phyloP scores from a whole-genome alignment of 108 stramenopile genomes.

The Parietichytrium sp. region DNA sequence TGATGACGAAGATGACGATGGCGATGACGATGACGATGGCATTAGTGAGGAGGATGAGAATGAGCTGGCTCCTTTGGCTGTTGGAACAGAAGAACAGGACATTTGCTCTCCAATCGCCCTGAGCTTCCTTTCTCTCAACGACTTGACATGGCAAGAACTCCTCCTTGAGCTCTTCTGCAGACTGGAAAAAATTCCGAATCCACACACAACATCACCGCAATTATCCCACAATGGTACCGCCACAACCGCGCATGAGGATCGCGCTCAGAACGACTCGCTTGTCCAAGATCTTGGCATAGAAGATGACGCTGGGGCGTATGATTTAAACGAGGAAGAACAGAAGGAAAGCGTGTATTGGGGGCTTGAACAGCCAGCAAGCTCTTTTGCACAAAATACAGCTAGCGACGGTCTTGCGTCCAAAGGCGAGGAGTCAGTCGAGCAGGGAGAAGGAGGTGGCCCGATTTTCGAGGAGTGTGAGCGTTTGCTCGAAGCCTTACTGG shows the following conservation, averaged over 20 bases:
- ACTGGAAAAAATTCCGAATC: not conserved
- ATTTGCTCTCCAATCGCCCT: too few species aligned
- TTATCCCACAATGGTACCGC: too few species aligned
- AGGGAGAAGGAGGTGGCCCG: not conserved
- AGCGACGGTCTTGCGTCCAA: not conserved
- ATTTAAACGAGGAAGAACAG: slow-evolving; percentile 11
- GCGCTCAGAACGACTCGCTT: not conserved
- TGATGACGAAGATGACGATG: too few species aligned
- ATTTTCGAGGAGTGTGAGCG: slow-evolving; percentile 24
- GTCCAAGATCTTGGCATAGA: too few species aligned
- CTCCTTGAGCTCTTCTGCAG: slow-evolving; percentile 12
- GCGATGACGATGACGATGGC: too few species aligned
- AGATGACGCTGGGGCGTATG: not conserved
- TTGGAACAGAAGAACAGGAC: too few species aligned
- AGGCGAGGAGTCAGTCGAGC: not conserved
- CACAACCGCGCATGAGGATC: not conserved
- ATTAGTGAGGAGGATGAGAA: too few species aligned
- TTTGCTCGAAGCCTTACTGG: not conserved
- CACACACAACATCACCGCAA: too few species aligned
- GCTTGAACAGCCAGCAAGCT: not conserved
- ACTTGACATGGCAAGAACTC: slow-evolving; percentile 32
- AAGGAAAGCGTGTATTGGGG: not conserved
- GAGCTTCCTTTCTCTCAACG: not conserved
- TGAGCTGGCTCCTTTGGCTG: too few species aligned
- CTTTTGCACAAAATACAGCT: too few species aligned